phyloP scores from a whole-genome alignment of 345 rosid genomes.

The Orychophragmus violaceus region DNA sequence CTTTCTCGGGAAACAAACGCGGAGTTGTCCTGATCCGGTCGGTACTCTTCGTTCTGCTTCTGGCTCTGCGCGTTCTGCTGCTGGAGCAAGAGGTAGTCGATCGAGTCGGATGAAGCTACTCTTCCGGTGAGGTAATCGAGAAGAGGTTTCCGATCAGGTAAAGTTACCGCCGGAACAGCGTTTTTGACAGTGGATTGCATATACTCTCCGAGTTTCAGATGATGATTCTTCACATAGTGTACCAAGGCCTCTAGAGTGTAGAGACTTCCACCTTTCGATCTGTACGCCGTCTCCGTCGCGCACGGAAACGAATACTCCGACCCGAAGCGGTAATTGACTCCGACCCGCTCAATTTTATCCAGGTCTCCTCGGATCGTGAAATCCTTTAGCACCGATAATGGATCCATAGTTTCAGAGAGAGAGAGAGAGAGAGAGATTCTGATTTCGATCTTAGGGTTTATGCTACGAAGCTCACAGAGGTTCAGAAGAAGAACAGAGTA shows the following conservation, averaged over 20 bases:
- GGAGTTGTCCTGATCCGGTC: conserved; percentile 37
- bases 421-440: not conserved
- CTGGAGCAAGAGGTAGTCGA: conserved; percentile 58
- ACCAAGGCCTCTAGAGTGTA: conserved; percentile 77
- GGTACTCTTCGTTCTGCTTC: conserved; percentile 34
- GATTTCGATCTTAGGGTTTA: conserved; percentile 20
- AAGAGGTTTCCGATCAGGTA: conserved; percentile 80
- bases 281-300: conserved; percentile 64
- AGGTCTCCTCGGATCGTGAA: conserved; percentile 59
- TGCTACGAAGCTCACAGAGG: not conserved
- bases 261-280: conserved; percentile 76
- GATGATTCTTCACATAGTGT: conserved; percentile 55
- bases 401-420: conserved; percentile 43
- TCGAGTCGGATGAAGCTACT: conserved; percentile 56
- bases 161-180: conserved; percentile 61
- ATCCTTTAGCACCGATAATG: conserved; percentile 70
- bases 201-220: conserved; percentile 70
- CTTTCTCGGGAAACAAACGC: conserved; percentile 18
- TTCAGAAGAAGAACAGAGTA: conserved; percentile 14
- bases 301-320: conserved; percentile 58
- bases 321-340: conserved; percentile 59
- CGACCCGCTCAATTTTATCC: conserved; percentile 47
- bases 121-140: conserved; percentile 78
- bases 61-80: conserved; percentile 31
- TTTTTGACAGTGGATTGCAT: conserved; percentile 55